Conservation (phyloP, 2,329 filamentous ascomycete genomes). For the Paraconiothyrium sp. region DNA sequence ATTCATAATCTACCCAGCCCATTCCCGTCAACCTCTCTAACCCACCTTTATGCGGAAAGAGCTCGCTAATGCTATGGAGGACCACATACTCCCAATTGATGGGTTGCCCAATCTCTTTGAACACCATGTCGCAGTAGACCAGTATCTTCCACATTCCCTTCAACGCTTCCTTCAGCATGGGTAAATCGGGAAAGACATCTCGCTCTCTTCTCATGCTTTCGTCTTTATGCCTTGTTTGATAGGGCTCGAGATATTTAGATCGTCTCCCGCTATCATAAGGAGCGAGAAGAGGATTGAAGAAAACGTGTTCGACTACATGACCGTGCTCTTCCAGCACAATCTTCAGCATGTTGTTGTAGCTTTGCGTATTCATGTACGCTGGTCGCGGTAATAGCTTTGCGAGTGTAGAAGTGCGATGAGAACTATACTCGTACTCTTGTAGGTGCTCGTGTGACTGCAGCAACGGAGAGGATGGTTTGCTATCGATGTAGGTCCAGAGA, state of each 20-base stretch:
- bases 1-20: not conserved
- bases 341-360: not conserved
- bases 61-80: not conserved
- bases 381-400: constrained; percentile 1
- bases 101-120: constrained; percentile 1
- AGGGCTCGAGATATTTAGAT: not conserved
- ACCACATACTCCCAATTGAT: constrained; percentile 1
- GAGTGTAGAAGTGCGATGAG: not conserved
- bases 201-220: not conserved
- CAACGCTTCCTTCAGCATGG: not conserved
- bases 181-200: not conserved
- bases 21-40: not conserved
- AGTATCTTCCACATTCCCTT: constrained; percentile 10
- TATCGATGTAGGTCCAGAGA: not conserved
- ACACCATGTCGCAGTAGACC: constrained; percentile 6
- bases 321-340: constrained; percentile 6
- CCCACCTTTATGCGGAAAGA: not conserved
- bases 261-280: not conserved
- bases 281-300: constrained; percentile 9
- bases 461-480: not conserved
- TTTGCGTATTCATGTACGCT: constrained; percentile 8
- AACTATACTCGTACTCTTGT: not conserved
- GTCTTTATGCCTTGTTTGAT: not conserved
- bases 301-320: constrained; percentile 8
- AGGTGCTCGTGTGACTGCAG: not conserved